Conservation (phyloP, 257 asterid genomes). For the Scutellaria baicalensis region DNA sequence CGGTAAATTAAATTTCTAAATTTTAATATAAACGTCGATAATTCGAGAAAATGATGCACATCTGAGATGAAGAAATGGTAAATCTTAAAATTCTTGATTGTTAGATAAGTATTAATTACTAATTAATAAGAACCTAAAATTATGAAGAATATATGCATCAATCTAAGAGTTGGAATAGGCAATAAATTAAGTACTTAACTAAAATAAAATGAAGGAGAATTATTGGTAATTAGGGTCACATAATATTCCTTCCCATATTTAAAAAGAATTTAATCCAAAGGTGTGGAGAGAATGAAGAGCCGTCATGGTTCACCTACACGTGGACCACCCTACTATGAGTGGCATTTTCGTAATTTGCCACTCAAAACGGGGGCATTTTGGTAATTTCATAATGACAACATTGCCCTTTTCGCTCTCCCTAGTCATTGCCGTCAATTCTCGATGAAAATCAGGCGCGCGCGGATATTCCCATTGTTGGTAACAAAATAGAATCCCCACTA, state of each 20-base stretch:
- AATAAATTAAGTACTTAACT: slow-evolving; percentile 5
- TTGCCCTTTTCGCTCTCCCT: slow-evolving; percentile 1
- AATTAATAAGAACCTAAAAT: not conserved
- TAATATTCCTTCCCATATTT: slow-evolving; percentile 10
- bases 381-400: not conserved
- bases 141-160: not conserved
- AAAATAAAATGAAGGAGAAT: not conserved
- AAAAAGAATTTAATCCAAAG: slow-evolving; percentile 2
- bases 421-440: slow-evolving; percentile 4
- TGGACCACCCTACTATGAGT: slow-evolving; percentile 1
- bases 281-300: slow-evolving; percentile 9
- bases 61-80: too few relatives aligned
- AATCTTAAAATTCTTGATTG: not conserved
- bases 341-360: not conserved
- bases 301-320: slow-evolving; percentile 21
- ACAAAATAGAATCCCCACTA: too few relatives aligned
- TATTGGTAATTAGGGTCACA: slow-evolving; percentile 19
- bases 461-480: slow-evolving; percentile 9
- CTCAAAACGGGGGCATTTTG: not conserved
- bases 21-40: too few relatives aligned
- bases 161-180: slow-evolving; percentile 3
- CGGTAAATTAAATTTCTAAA: too few relatives aligned
- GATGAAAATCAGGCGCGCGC: not conserved
- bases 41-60: too few relatives aligned
- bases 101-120: not conserved